These are phyloP conservation scores for Umbelopsis sp. DNA, from an alignment of 192 early-diverging fungal species.

Conservation along the genomic window DNA sequence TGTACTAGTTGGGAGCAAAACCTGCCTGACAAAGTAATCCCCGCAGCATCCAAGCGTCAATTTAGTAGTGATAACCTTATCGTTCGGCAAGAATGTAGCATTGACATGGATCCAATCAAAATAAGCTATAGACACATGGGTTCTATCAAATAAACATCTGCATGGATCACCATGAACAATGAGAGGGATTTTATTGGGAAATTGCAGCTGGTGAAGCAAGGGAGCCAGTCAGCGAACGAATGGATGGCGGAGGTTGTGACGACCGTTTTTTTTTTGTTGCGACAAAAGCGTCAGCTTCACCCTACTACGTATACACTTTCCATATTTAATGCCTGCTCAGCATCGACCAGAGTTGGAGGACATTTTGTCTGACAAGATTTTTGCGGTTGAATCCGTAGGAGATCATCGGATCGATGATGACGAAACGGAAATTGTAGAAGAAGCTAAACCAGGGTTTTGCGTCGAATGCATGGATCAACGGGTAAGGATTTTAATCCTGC, in stretches of 20 bases:
- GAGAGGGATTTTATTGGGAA: too few relatives aligned
- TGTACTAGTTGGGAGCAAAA: too few relatives aligned
- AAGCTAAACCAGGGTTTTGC: slow-evolving; percentile 73
- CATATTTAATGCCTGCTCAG: slow-evolving; percentile 36
- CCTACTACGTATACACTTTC: background rate
- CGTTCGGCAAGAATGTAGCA: too few relatives aligned
- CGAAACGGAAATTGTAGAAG: slow-evolving; percentile 23
- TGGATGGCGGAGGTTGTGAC: background rate
- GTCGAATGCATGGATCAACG: slow-evolving; percentile 87
- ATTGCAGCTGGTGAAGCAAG: too few relatives aligned
- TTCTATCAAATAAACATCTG: too few relatives aligned
- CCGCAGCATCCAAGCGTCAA: too few relatives aligned
- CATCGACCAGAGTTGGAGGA: slow-evolving; percentile 45
- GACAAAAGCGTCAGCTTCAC: background rate
- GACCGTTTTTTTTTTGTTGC: background rate
- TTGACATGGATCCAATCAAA: too few relatives aligned
- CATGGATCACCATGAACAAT: too few relatives aligned
- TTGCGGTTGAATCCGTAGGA: slow-evolving; percentile 34
- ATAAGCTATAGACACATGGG: too few relatives aligned
- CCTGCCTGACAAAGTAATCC: too few relatives aligned
- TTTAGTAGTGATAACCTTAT: too few relatives aligned
- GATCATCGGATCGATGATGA: background rate
- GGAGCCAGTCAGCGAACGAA: too few relatives aligned
- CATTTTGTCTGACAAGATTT: slow-evolving; percentile 41
- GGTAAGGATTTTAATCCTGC: slow-evolving; percentile 26